These are phyloP conservation scores for Aspergillus mulundensis DNA, from an alignment of 495 filamentous ascomycete species.

Conservation along the genomic window DNA sequence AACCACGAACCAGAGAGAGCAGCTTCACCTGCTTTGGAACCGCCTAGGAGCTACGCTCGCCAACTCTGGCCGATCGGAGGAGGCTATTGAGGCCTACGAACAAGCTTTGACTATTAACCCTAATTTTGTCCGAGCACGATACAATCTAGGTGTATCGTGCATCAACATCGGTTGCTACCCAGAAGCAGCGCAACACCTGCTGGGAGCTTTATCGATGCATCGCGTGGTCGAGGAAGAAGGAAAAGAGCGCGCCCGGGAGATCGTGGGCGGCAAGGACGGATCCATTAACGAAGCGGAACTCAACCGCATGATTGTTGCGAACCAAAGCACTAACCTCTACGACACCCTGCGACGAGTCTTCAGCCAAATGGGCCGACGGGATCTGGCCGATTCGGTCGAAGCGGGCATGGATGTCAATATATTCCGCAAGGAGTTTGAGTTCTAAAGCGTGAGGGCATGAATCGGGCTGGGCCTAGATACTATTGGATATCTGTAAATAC, in stretches of 20 bases:
- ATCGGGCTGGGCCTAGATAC: not conserved
- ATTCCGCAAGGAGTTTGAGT: constrained; percentile 80
- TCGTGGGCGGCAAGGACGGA: constrained; percentile 61
- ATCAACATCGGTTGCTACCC: constrained; percentile 96
- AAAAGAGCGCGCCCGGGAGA: constrained; percentile 73
- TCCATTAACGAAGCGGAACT: constrained; percentile 64
- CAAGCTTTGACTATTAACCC: constrained; percentile 81
- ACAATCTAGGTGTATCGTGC: constrained; percentile 93
- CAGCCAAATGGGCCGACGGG: constrained; percentile 84
- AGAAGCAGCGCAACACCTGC: constrained; percentile 90
- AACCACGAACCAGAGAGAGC: constrained; percentile 64
- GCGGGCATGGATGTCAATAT: constrained; percentile 86
- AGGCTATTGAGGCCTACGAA: constrained; percentile 95
- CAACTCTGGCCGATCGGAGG: constrained; percentile 87
- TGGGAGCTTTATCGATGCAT: constrained; percentile 94
- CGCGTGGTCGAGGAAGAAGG: constrained; percentile 85
- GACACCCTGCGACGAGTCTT: constrained; percentile 92
- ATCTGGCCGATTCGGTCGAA: constrained; percentile 81
- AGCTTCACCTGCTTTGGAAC: constrained; percentile 96
- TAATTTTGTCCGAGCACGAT: constrained; percentile 94
- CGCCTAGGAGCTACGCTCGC: constrained; percentile 92
- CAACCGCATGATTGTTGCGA: constrained; percentile 80
- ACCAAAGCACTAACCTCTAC: constrained; percentile 92
- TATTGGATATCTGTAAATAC: constrained; percentile 8
- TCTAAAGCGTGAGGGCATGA: constrained; percentile 35